phyloP scores from a whole-genome alignment of 164 flowering plant genomes.

The Cinnamomum chago region DNA sequence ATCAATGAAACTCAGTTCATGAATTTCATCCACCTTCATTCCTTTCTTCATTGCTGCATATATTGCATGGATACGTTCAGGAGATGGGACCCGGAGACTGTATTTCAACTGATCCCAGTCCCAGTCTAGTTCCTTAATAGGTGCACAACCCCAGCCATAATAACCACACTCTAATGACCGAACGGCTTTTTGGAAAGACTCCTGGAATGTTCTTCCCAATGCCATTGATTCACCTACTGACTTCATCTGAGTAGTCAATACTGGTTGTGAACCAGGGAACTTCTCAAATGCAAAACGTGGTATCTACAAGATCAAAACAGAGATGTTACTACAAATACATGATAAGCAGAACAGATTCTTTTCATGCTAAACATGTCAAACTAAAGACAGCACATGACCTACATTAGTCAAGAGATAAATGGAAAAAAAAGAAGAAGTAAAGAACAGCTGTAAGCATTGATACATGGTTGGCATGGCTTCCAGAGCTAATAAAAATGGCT shows the following conservation, averaged over 20 bases:
- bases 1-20: slow-evolving; percentile 70
- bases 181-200: slow-evolving; percentile 94
- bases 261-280: slow-evolving; percentile 88
- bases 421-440: background rate
- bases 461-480: background rate
- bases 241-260: slow-evolving; percentile 95
- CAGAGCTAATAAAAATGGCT: too few species aligned
- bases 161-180: slow-evolving; percentile 80
- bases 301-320: slow-evolving; percentile 49
- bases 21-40: slow-evolving; percentile 83
- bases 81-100: slow-evolving; percentile 81
- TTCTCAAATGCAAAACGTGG: slow-evolving; percentile 99
- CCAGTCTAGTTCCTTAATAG: slow-evolving; percentile 72
- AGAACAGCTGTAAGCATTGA: background rate
- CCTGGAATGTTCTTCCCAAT: slow-evolving; percentile 95
- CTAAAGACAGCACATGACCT: background rate
- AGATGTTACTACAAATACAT: background rate
- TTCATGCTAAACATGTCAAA: background rate
- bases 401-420: too few species aligned
- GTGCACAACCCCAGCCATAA: slow-evolving; percentile 91
- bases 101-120: slow-evolving; percentile 89
- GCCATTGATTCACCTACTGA: slow-evolving; percentile 99
- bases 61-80: slow-evolving; percentile 83
- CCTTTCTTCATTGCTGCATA: slow-evolving; percentile 96
- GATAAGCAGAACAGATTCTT: background rate